Evolutionary conservation across 345 rosid species (phyloP).

Genomic region (Lepidium sativum): DNA sequence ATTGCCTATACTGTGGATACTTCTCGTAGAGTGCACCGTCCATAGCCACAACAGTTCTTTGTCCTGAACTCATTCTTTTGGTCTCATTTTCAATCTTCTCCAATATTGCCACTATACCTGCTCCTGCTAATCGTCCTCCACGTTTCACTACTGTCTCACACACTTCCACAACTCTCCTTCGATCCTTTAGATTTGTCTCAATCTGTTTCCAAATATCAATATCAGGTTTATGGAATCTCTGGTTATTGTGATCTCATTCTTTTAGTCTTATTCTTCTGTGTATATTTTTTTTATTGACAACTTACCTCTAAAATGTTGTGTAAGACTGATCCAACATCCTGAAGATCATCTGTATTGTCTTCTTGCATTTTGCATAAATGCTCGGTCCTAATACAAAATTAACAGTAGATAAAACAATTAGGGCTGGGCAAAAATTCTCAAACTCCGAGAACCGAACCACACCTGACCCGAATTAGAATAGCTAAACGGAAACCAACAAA

Average conservation of each 20-base stretch:
- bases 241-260: not conserved
- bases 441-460: no score
- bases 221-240: not conserved
- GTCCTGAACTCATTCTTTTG: conserved; percentile 40
- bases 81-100: conserved; percentile 73
- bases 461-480: no score
- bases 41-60: conserved; percentile 75
- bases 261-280: not conserved
- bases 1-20: conserved; percentile 58
- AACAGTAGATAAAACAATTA: not conserved
- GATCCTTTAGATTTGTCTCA: conserved; percentile 39
- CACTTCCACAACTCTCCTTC: conserved; percentile 44
- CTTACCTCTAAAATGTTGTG: conserved; percentile 40
- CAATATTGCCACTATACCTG: conserved; percentile 78
- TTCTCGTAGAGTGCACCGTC: conserved; percentile 75
- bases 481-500: no score
- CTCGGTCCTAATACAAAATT: conserved; percentile 37
- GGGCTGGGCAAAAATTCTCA: no score
- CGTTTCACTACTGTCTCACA: conserved; percentile 64
- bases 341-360: conserved; percentile 59
- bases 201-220: conserved; percentile 26
- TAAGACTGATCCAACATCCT: conserved; percentile 48
- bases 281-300: not conserved
- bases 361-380: conserved; percentile 63
- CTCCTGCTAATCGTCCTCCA: conserved; percentile 78